A percentile compares a stretch with the other conserved stretches of the same genome.
Conservation (phyloP, 2,329 filamentous ascomycete genomes). For the Chaetomiaceae sp. region DNA sequence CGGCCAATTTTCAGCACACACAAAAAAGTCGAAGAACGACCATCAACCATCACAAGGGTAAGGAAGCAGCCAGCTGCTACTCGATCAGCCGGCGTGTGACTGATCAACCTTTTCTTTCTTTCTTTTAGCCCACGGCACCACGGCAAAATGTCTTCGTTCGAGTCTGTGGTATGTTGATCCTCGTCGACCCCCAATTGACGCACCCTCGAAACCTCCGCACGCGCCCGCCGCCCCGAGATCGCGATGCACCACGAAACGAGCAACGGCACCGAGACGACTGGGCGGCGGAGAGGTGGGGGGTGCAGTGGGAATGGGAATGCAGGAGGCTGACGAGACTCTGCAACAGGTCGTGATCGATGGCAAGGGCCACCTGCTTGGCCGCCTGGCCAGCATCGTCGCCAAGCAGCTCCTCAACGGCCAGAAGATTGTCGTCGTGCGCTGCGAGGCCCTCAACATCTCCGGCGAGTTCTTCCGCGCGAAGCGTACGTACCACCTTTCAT, state of each 20-base stretch:
- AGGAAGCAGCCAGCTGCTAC: slow-evolving; percentile 29
- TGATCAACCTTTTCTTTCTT: slow-evolving; percentile 28
- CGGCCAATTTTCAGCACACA: slow-evolving; percentile 30
- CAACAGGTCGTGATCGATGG: slow-evolving; percentile 94
- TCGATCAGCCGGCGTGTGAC: slow-evolving; percentile 29
- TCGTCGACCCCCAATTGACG: slow-evolving; percentile 11
- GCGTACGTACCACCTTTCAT: slow-evolving; percentile 67
- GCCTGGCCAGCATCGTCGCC: slow-evolving; percentile 94
- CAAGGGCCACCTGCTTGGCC: slow-evolving; percentile 99
- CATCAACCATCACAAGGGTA: slow-evolving; percentile 30
- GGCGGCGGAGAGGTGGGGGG: not conserved
- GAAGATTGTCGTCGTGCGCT: slow-evolving; percentile 99
- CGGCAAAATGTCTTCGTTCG: slow-evolving; percentile 33
- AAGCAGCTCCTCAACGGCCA: slow-evolving; percentile 99
- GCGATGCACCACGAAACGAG: slow-evolving; percentile 11
- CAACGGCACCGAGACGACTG: not conserved
- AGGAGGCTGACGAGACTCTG: slow-evolving; percentile 32
- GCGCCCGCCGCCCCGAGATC: slow-evolving; percentile 3
- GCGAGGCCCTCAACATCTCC: slow-evolving; percentile 99
- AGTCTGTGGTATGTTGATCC: slow-evolving; percentile 28
- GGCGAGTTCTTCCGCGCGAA: slow-evolving; percentile 99
- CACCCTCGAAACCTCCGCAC: slow-evolving; percentile 5
- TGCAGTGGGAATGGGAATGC: not conserved
- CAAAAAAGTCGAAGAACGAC: slow-evolving; percentile 28
- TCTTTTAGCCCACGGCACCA: slow-evolving; percentile 24